A percentile compares a stretch with the other conserved stretches of the same genome.
These are phyloP conservation scores for Triangularia verruculosa DNA, from an alignment of 2,329 filamentous ascomycete species.

Conservation along the genomic window DNA sequence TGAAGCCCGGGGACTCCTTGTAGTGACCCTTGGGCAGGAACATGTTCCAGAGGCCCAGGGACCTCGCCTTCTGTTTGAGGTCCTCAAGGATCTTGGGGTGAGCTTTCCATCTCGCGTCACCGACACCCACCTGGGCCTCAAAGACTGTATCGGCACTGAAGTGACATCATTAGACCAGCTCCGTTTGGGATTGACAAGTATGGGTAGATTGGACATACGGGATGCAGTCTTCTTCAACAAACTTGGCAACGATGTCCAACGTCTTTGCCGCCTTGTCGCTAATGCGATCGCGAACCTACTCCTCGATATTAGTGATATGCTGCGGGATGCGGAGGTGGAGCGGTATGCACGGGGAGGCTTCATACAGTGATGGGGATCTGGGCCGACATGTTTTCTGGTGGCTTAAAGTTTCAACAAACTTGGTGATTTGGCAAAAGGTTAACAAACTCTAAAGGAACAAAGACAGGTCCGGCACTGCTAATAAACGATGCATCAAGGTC, in stretches of 20 bases:
- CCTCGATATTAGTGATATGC: constrained; percentile 8
- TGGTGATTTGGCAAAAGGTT: background rate
- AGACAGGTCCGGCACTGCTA: background rate
- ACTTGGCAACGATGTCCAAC: constrained; percentile 85
- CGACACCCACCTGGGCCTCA: constrained; percentile 74
- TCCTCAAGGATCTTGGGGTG: constrained; percentile 84
- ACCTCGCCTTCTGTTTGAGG: constrained; percentile 77
- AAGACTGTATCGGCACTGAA: constrained; percentile 73
- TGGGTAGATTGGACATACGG: constrained; percentile 50
- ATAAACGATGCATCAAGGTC: background rate
- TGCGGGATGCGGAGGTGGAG: background rate
- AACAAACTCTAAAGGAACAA: background rate
- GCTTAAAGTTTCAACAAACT: background rate
- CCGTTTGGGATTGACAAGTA: background rate
- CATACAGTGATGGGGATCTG: constrained; percentile 46
- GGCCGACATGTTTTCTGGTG: constrained; percentile 38
- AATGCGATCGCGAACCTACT: constrained; percentile 51
- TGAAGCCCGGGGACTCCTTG: constrained; percentile 90
- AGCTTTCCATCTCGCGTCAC: constrained; percentile 71
- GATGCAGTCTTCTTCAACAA: constrained; percentile 94
- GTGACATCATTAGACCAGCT: constrained; percentile 7
- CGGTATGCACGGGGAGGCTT: constrained; percentile 18
- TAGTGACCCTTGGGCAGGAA: constrained; percentile 95
- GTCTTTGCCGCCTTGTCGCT: constrained; percentile 82
- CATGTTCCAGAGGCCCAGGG: constrained; percentile 95